Evolutionary conservation across 2,329 filamentous ascomycete species (phyloP).

Genomic region (Arthrobotrys iridis): DNA sequence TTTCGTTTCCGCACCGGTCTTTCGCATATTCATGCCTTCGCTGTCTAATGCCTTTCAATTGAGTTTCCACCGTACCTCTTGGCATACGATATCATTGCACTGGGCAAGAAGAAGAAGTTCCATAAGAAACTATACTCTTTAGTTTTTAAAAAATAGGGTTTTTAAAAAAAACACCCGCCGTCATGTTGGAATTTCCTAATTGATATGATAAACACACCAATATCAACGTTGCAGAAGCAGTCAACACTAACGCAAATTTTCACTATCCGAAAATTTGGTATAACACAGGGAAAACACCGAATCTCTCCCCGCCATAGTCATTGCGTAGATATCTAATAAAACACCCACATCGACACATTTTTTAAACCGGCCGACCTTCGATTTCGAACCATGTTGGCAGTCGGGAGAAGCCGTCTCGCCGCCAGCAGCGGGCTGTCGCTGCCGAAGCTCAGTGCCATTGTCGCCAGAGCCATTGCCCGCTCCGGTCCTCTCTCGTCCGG

Average conservation of each 20-base stretch:
- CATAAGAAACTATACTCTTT: no score
- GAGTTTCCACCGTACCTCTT: slow-evolving; percentile 1
- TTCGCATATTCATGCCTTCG: background rate
- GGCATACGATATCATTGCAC: slow-evolving; percentile 16
- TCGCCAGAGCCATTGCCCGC: slow-evolving; percentile 46
- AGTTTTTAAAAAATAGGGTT: no score
- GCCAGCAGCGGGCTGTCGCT: slow-evolving; percentile 38
- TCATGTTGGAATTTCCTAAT: slow-evolving; percentile 22
- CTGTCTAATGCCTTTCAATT: slow-evolving; percentile 32
- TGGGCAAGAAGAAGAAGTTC: no score
- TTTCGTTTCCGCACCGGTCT: background rate
- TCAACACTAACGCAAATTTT: slow-evolving; percentile 54
- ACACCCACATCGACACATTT: background rate
- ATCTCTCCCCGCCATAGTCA: background rate
- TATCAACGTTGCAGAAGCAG: slow-evolving; percentile 17
- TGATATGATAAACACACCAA: slow-evolving; percentile 27
- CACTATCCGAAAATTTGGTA: slow-evolving; percentile 44
- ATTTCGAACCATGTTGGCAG: slow-evolving; percentile 40
- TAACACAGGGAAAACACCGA: background rate
- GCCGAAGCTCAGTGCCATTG: slow-evolving; percentile 44
- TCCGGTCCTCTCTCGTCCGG: slow-evolving; percentile 45
- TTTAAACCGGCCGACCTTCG: slow-evolving; percentile 1
- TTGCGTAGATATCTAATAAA: background rate
- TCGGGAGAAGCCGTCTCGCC: slow-evolving; percentile 48
- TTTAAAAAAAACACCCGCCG: background rate